Evolutionary conservation across 441 rosid species (phyloP).

Genomic region (Populus hybrid): DNA sequence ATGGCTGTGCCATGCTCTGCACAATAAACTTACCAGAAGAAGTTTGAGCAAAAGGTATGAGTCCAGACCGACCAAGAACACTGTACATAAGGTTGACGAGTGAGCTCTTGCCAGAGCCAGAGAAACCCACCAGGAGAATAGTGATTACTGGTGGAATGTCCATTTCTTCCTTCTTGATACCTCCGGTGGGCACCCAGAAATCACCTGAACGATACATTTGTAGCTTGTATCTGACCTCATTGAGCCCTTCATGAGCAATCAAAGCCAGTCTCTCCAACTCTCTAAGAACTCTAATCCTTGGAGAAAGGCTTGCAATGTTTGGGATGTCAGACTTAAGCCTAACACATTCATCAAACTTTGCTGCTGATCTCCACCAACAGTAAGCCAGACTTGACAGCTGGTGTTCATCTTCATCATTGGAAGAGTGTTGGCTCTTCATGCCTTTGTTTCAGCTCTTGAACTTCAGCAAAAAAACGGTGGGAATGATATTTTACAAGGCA

Average conservation of each 20-base stretch:
- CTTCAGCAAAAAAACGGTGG: not conserved
- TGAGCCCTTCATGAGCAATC: slow-evolving; percentile 45
- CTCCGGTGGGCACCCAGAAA: slow-evolving; percentile 58
- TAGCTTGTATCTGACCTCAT: slow-evolving; percentile 51
- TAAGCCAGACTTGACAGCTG: slow-evolving; percentile 20
- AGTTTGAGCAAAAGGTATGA: slow-evolving; percentile 49
- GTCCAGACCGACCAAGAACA: slow-evolving; percentile 52
- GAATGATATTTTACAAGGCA: no score
- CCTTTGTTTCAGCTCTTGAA: not conserved
- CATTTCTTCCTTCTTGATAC: slow-evolving; percentile 44
- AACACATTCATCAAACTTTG: slow-evolving; percentile 38
- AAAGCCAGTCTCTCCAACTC: slow-evolving; percentile 54
- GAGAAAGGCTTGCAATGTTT: slow-evolving; percentile 32
- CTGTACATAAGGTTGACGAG: slow-evolving; percentile 56
- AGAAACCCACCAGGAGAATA: slow-evolving; percentile 52
- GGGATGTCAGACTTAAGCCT: slow-evolving; percentile 33
- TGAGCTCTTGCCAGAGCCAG: slow-evolving; percentile 60
- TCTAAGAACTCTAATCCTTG: slow-evolving; percentile 41
- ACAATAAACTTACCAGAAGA: slow-evolving; percentile 28
- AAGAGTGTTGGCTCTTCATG: slow-evolving; percentile 39
- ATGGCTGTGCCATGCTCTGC: not conserved
- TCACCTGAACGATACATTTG: slow-evolving; percentile 47
- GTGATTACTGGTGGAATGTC: slow-evolving; percentile 50
- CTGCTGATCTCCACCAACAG: slow-evolving; percentile 55
- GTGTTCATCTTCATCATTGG: slow-evolving; percentile 32